Evolutionary conservation across 805 yeast species (phyloP).

Genomic region (Ogataea ramenticola): DNA sequence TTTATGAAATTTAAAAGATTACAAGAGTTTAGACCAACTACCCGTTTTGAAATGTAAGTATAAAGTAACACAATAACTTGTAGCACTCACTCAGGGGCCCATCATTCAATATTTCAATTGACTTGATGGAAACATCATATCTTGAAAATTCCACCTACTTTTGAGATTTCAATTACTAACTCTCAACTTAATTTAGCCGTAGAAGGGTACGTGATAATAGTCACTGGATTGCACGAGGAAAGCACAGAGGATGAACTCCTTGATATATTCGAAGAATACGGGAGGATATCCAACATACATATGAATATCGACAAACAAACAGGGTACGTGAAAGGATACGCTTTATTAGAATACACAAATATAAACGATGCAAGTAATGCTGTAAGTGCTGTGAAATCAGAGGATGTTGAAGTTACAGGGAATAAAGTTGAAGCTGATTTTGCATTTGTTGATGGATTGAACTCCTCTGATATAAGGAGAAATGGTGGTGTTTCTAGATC

Average conservation of each 20-base stretch:
- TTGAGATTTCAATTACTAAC: no score
- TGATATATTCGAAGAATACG: conserved; percentile 35
- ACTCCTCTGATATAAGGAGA: neutral
- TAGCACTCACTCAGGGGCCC: no score
- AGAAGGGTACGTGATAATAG: conserved; percentile 37
- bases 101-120: no score
- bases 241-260: conserved; percentile 35
- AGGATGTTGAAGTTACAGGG: conserved; percentile 28
- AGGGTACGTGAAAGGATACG: conserved; percentile 38
- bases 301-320: conserved; percentile 35
- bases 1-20: no score
- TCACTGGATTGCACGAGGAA: conserved; percentile 35
- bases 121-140: no score
- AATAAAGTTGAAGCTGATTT: conserved; percentile 25
- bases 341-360: conserved; percentile 28
- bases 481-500: no score
- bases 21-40: conserved; percentile 3
- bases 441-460: conserved; percentile 29
- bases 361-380: conserved; percentile 29
- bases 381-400: conserved; percentile 18
- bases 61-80: no score
- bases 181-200: conserved; percentile 28
- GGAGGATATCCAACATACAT: conserved; percentile 29
- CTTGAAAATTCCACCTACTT: no score
- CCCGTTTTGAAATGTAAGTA: conserved; percentile 7